A percentile compares a stretch with the other conserved stretches of the same genome.
phyloP scores from a whole-genome alignment of 371 early-diverging fungal species.

The Mucor lusitanicus region DNA sequence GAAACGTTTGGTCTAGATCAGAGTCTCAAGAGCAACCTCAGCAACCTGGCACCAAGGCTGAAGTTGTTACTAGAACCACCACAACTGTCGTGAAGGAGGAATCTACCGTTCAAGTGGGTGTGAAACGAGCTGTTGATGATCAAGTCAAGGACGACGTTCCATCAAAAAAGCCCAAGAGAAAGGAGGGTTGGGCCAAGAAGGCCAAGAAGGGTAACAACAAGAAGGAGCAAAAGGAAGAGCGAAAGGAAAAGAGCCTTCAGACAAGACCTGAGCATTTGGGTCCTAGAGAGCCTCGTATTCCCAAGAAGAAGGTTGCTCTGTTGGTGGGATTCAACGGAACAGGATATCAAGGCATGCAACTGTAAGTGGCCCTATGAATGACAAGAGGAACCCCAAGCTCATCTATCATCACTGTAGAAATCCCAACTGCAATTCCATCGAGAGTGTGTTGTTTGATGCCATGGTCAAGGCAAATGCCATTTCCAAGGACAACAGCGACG shows the following conservation, averaged over 20 bases:
- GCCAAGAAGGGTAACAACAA: background rate
- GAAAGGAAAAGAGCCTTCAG: background rate
- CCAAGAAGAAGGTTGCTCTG: slow-evolving; percentile 90
- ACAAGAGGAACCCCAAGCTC: background rate
- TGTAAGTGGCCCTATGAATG: slow-evolving; percentile 51
- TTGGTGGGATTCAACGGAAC: slow-evolving; percentile 94
- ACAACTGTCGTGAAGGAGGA: background rate
- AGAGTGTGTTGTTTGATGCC: slow-evolving; percentile 79
- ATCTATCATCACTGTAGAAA: slow-evolving; percentile 50
- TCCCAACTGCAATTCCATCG: slow-evolving; percentile 77
- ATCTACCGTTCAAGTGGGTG: background rate
- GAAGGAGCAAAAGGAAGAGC: background rate
- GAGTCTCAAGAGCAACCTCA: background rate
- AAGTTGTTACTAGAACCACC: background rate
- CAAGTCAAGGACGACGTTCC: background rate
- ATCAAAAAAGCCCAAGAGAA: background rate
- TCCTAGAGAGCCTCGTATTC: slow-evolving; percentile 52
- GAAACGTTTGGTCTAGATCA: background rate
- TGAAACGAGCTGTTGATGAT: background rate
- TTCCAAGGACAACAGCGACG: slow-evolving; percentile 78
- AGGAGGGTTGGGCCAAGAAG: slow-evolving; percentile 1
- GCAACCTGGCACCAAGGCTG: background rate
- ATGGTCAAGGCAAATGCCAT: slow-evolving; percentile 74
- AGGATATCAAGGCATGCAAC: slow-evolving; percentile 97
- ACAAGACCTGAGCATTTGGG: slow-evolving; percentile 13